Evolutionary conservation across 129 eudicot genomes (phyloP), one percentile per base, ranked within the genome.

Genomic region (Helichrysum umbraculigerum): DNA sequence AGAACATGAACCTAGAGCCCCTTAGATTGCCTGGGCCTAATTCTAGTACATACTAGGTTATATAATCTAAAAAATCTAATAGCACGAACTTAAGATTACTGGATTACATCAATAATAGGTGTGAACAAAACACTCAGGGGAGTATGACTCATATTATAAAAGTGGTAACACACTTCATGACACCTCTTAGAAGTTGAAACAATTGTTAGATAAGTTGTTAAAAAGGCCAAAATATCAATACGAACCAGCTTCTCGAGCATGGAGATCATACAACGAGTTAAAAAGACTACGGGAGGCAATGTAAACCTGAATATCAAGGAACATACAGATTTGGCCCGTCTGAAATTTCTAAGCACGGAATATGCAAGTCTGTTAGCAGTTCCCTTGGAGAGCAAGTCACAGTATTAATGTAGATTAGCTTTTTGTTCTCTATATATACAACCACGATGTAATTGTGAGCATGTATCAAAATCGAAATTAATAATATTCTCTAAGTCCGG

Each of bases 281-380:
- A 14, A 15, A 69, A n/a, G 47, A 39, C 59, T 70, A 22, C 3
- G 41, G 74, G 60, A 70, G 73, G 73, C 37, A 69, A 69, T 4
- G 41, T 44, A 28, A 68, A 37, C 56, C 51, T 22, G 59, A 54
- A 39, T 42, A 42, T 42, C 17, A n/a, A 21, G 74, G 41, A 37
- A 3, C 29, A 47, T 30, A 44, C 4, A 57, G 62, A 17, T 14
- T 47, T 47, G n/a, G 54, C 54, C 54, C n/a, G 6, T 47, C 14
- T 47, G 54, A 15, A 17, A 12, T 47, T 47, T 11, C 14, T 47
- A 3, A 14, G 54, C n/a, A 47, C 52, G 2, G 47, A 47, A 47
- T 12, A 47, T 47, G 54, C 54, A 14, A 47, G 54, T 14, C 54
- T 47, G 54, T 47, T 12, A 47, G 54, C 17, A 47, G 54, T 14